Base-by-base conservation (phyloP, 805 yeast genomes). In the Jamesozyma lodderae region DNA sequence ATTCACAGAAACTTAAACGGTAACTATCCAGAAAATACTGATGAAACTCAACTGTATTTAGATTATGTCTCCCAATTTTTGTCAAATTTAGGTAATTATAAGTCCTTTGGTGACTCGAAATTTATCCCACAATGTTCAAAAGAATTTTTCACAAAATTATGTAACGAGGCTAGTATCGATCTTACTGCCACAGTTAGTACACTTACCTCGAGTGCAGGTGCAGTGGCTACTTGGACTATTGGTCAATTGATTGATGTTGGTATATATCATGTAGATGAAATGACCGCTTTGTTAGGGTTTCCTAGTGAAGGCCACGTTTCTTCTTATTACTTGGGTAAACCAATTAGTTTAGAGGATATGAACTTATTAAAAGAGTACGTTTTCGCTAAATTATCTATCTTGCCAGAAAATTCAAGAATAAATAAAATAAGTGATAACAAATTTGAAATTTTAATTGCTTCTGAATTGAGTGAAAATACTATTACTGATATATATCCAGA, bases 21-120 rank as follows among this genome's bases (percentile, higher is more conserved):
- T 5, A 75, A 79, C 36, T 70, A 72, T 42, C 57, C 55, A 13
- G 28, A 25, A 9, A 47, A 49, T 9, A 55, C 68, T 15, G 55
- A 67, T 8, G 63, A 61, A 11, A 65, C 63, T 1, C 59, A 24
- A 7, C 37, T 37, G 14, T 83, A 81, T 56, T 63, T 84, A 57
- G 84, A 80, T 53, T 85, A 75, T 57, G 81, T 79, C 22, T 80
- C 86, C 29, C 90, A 82, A 64, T 77, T 82, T 52, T 64, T 82
- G 44, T 67, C 79, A 27, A 82, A 82, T 59, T 66, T 79, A 57
- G 92, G 92, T 47, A 82, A 82, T 53, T 82, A 73, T 63, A 86
- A 81, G 62, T 80, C 92, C 1, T 86, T 86, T 58, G 96, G 96
- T 47, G 95, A 86, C 62, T 75, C 75, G 49, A 86, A 86, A 60